These are phyloP conservation scores for Nannochloris sp. DNA, from an alignment of 139 green algal genomes.

Conservation along the genomic window DNA sequence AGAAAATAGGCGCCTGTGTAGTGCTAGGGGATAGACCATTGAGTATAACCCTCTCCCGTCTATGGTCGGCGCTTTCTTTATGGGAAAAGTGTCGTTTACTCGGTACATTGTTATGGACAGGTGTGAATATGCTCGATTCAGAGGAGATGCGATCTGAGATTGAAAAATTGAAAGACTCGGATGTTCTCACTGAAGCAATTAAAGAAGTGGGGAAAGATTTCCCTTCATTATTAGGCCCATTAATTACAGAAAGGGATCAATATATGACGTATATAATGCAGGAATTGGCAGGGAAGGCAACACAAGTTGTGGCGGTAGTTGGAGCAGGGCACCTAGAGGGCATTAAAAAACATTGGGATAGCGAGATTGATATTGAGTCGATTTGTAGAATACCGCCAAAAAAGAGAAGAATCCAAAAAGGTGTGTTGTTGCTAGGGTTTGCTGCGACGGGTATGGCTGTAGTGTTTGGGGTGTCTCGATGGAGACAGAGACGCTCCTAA, in stretches of 20 bases:
- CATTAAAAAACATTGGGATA: conserved; percentile 28
- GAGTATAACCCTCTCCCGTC: conserved; percentile 38
- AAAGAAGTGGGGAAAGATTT: conserved; percentile 38
- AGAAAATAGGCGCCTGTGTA: conserved; percentile 27
- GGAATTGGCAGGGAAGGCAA: not conserved
- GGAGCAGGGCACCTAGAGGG: conserved; percentile 34
- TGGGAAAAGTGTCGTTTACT: conserved; percentile 40
- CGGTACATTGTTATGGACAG: conserved; percentile 33
- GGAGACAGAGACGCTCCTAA: not conserved
- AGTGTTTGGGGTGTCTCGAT: not conserved
- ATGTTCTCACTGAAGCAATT: conserved; percentile 39
- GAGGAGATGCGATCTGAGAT: conserved; percentile 39
- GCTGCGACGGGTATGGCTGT: not conserved
- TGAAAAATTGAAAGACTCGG: conserved; percentile 35
- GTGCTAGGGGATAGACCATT: conserved; percentile 47
- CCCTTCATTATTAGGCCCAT: conserved; percentile 27
- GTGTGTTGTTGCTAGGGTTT: not conserved
- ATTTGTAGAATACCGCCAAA: conserved; percentile 14
- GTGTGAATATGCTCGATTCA: conserved; percentile 22
- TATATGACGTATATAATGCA: conserved; percentile 33
- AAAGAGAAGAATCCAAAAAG: not conserved
- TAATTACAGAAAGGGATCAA: conserved; percentile 38
- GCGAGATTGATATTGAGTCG: conserved; percentile 30
- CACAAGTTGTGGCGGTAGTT: conserved; percentile 29
- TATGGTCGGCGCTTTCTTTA: conserved; percentile 33